Evolutionary conservation across 176 grass and related monocot species (phyloP).

Genomic region (Phoenix dactylifera): DNA sequence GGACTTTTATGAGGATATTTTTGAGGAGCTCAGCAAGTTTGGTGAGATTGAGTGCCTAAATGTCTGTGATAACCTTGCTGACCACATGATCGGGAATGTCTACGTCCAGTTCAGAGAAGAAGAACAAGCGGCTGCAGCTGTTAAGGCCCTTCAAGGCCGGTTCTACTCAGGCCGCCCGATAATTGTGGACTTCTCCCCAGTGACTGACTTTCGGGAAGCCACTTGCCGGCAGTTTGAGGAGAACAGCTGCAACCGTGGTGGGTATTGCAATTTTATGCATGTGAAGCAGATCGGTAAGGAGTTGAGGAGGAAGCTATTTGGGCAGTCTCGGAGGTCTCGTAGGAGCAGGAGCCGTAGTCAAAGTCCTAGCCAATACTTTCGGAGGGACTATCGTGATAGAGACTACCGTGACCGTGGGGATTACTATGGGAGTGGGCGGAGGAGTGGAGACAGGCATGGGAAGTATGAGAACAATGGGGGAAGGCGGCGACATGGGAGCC

Average conservation of each 20-base stretch:
- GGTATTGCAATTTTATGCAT: constrained; percentile 98
- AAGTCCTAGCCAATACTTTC: constrained; percentile 42
- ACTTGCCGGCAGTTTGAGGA: constrained; percentile 88
- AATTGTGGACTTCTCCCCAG: constrained; percentile 88
- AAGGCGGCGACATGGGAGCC: constrained; percentile 39
- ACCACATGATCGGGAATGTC: constrained; percentile 96
- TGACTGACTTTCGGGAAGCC: constrained; percentile 92
- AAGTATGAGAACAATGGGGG: constrained; percentile 14
- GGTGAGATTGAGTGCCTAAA: constrained; percentile 77
- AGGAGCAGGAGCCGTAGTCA: constrained; percentile 50
- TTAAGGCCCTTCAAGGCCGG: constrained; percentile 59
- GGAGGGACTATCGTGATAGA: constrained; percentile 20
- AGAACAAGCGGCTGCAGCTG: constrained; percentile 57
- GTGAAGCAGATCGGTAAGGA: constrained; percentile 69
- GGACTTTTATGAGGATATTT: constrained; percentile 95
- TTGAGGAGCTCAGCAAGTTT: constrained; percentile 72
- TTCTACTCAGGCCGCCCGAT: constrained; percentile 87
- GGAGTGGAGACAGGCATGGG: constrained; percentile 5
- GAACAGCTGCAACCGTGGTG: constrained; percentile 81
- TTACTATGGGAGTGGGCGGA: background rate
- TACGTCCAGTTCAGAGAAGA: constrained; percentile 90
- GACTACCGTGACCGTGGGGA: constrained; percentile 29
- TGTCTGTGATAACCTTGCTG: constrained; percentile 89
- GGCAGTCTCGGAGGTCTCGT: constrained; percentile 19
- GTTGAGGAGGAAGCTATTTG: constrained; percentile 59